Percentiles rank a stretch among this genome's conserved stretches.
phyloP scores from a whole-genome alignment of 1,139 yeast genomes.

The Magnusiomyces sp. region DNA sequence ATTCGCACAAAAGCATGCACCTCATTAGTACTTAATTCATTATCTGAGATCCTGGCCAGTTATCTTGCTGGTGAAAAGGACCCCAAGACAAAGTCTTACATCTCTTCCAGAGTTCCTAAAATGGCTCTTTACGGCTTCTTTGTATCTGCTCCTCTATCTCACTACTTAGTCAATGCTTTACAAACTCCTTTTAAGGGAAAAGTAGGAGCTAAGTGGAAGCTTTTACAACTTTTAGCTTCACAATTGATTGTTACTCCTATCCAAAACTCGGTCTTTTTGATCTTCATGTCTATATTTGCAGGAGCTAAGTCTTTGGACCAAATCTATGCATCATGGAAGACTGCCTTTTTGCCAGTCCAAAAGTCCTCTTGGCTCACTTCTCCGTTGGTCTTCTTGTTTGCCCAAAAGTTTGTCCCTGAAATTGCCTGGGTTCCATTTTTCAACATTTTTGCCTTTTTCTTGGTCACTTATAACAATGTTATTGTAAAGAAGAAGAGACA shows the following conservation, averaged over 20 bases:
- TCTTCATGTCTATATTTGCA: slow-evolving; percentile 37
- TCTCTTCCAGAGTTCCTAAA: slow-evolving; percentile 41
- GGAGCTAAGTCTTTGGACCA: slow-evolving; percentile 31
- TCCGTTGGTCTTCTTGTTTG: slow-evolving; percentile 52
- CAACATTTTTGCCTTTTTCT: slow-evolving; percentile 59
- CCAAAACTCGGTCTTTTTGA: slow-evolving; percentile 47
- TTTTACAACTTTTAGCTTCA: slow-evolving; percentile 53
- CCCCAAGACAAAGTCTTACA: slow-evolving; percentile 29
- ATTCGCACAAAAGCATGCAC: slow-evolving; percentile 34
- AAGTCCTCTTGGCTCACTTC: slow-evolving; percentile 59
- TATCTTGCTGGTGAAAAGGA: slow-evolving; percentile 33
- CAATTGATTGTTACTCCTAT: slow-evolving; percentile 59
- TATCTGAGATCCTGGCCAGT: slow-evolving; percentile 33
- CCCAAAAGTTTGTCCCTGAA: slow-evolving; percentile 67
- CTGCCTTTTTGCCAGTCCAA: slow-evolving; percentile 49
- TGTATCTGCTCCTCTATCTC: slow-evolving; percentile 68
- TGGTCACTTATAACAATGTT: slow-evolving; percentile 74
- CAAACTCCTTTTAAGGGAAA: slow-evolving; percentile 32
- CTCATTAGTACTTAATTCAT: slow-evolving; percentile 32
- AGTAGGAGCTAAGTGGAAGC: slow-evolving; percentile 32
- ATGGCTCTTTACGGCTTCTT: slow-evolving; percentile 69
- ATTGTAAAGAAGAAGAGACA: slow-evolving; percentile 44
- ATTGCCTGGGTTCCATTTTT: slow-evolving; percentile 83
- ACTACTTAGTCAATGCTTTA: slow-evolving; percentile 35
- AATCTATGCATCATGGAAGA: slow-evolving; percentile 37